A percentile compares a stretch with the other conserved stretches of the same genome.
Evolutionary conservation across 495 filamentous ascomycete genomes (phyloP).

Genomic region (Podospora comata): DNA sequence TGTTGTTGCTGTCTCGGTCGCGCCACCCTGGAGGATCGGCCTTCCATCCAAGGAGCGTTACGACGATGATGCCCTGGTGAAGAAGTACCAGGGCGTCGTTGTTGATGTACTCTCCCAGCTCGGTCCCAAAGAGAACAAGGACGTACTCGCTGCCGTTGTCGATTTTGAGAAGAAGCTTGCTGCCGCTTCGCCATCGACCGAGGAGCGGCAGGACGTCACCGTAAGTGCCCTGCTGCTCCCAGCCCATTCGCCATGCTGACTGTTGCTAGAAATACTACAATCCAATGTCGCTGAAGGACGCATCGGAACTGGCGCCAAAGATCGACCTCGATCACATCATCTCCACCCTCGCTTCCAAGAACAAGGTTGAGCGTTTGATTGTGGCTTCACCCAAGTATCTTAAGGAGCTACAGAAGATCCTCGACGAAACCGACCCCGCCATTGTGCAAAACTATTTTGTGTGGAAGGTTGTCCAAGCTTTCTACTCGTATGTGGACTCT

Average conservation of each 20-base stretch:
- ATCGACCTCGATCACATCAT: constrained; percentile 55
- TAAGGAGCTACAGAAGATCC: constrained; percentile 23
- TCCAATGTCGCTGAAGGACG: constrained; percentile 49
- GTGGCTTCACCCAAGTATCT: constrained; percentile 36
- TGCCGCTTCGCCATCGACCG: constrained; percentile 52
- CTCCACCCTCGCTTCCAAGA: constrained; percentile 50
- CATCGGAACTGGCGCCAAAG: constrained; percentile 52
- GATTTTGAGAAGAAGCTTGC: constrained; percentile 58
- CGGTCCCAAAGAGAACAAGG: constrained; percentile 17
- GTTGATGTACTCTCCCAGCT: constrained; percentile 29
- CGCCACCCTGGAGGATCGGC: constrained; percentile 52
- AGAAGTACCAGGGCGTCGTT: constrained; percentile 51
- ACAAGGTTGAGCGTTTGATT: constrained; percentile 55
- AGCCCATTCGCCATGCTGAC: constrained; percentile 37
- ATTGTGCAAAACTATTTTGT: constrained; percentile 37
- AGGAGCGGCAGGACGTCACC: constrained; percentile 54
- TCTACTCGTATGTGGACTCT: constrained; percentile 53
- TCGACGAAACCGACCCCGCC: constrained; percentile 32
- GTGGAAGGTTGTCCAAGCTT: constrained; percentile 33
- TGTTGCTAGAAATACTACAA: constrained; percentile 36
- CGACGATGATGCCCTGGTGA: constrained; percentile 50
- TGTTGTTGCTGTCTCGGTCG: constrained; percentile 50
- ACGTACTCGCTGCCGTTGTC: constrained; percentile 39
- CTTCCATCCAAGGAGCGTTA: constrained; percentile 63
- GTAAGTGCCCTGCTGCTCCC: constrained; percentile 65